Conservation (phyloP, 2,329 filamentous ascomycete species). For the Rutstroemia sp. region DNA sequence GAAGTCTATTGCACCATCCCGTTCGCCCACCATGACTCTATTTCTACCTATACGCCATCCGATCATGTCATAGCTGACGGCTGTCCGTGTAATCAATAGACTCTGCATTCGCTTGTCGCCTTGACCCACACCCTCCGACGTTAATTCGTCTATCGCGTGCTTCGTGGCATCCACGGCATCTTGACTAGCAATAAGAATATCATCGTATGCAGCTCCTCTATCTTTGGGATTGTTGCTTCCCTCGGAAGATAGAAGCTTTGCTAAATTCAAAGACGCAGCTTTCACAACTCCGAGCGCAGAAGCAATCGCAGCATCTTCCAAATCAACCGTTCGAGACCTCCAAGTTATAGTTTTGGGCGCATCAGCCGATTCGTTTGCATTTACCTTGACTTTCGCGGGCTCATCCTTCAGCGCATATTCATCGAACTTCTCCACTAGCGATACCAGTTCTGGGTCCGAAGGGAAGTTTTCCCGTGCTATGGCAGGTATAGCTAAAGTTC, state of each 20-base stretch:
- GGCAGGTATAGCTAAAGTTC: slow-evolving; percentile 72
- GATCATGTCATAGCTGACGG: slow-evolving; percentile 89
- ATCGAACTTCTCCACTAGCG: slow-evolving; percentile 64
- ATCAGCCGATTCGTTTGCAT: slow-evolving; percentile 43
- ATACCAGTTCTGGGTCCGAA: slow-evolving; percentile 53
- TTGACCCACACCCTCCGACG: slow-evolving; percentile 73
- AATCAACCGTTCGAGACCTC: slow-evolving; percentile 76
- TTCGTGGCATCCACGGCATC: slow-evolving; percentile 93
- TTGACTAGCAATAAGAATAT: slow-evolving; percentile 81
- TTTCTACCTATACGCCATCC: slow-evolving; percentile 94
- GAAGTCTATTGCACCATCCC: slow-evolving; percentile 63
- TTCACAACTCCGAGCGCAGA: slow-evolving; percentile 69
- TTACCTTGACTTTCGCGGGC: slow-evolving; percentile 41
- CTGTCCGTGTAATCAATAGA: slow-evolving; percentile 84
- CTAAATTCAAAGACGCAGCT: slow-evolving; percentile 42
- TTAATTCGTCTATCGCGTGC: slow-evolving; percentile 83
- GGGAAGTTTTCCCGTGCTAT: slow-evolving; percentile 78
- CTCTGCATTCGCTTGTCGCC: slow-evolving; percentile 85
- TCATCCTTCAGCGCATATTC: slow-evolving; percentile 56
- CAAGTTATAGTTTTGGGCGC: slow-evolving; percentile 73
- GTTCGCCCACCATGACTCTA: slow-evolving; percentile 73
- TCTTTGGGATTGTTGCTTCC: slow-evolving; percentile 49
- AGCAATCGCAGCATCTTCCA: slow-evolving; percentile 90
- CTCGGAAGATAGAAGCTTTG: slow-evolving; percentile 40
- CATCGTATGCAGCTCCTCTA: slow-evolving; percentile 81